Evolutionary conservation across 805 yeast species (phyloP).

Genomic region (Teunomyces atbi): DNA sequence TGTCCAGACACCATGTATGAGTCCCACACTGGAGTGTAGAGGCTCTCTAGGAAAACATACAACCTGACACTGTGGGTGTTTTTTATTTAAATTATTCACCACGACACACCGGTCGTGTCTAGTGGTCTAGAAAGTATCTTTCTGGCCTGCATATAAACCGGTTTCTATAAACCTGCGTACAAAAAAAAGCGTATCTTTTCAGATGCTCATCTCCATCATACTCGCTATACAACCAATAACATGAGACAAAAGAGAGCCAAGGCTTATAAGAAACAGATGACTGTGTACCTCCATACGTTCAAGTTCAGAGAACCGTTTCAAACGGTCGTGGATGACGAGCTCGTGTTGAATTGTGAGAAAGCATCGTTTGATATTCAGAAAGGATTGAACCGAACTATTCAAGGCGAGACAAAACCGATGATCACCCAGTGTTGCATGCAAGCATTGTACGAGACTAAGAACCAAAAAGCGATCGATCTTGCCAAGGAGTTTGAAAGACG

Average conservation of each 20-base stretch:
- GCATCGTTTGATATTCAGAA: constrained; percentile 77
- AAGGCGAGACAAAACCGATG: constrained; percentile 83
- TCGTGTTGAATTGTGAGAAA: constrained; percentile 62
- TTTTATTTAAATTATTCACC: too few species aligned
- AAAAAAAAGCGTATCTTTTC: too few species aligned
- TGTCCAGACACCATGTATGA: too few species aligned
- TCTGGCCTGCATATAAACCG: too few species aligned
- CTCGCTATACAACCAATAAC: not conserved
- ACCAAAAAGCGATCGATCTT: constrained; percentile 72
- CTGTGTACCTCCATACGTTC: constrained; percentile 78
- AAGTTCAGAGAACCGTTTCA: constrained; percentile 94
- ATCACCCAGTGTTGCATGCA: constrained; percentile 96
- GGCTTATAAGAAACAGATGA: constrained; percentile 89
- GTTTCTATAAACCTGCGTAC: too few species aligned
- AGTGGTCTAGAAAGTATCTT: too few species aligned
- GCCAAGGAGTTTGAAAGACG: constrained; percentile 89
- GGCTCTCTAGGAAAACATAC: too few species aligned
- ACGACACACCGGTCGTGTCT: too few species aligned
- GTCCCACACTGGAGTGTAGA: too few species aligned
- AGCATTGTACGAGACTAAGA: constrained; percentile 67
- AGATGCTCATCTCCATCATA: constrained; percentile 4
- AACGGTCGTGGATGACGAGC: constrained; percentile 78
- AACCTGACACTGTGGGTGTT: too few species aligned
- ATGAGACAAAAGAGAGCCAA: constrained; percentile 98
- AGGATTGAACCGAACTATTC: constrained; percentile 77